Conservation (phyloP, 2,329 filamentous ascomycete species). For the Plenodomus biglobosus region DNA sequence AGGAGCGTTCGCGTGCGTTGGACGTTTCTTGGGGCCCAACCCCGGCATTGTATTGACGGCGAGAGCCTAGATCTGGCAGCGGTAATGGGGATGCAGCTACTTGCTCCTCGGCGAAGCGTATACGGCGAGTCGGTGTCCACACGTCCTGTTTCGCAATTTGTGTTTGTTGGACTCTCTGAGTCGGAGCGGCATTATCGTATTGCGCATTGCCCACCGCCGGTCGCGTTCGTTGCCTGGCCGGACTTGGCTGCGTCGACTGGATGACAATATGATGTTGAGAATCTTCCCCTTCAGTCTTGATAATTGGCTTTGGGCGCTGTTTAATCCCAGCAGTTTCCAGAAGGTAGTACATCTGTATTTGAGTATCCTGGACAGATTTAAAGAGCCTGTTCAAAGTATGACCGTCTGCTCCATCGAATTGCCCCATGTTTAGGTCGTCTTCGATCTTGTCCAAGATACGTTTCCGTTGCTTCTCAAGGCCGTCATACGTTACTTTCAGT, state of each 20-base stretch:
- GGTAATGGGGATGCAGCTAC: conserved; percentile 17
- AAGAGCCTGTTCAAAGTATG: conserved; percentile 28
- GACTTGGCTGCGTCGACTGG: conserved; percentile 36
- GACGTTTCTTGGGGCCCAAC: background rate
- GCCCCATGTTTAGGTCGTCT: conserved; percentile 31
- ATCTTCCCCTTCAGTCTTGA: conserved; percentile 12
- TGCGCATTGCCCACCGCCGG: conserved; percentile 4
- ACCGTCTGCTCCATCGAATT: conserved; percentile 29
- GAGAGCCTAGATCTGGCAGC: conserved; percentile 7
- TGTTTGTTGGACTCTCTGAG: conserved; percentile 39
- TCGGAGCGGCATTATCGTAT: conserved; percentile 31
- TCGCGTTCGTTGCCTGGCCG: conserved; percentile 17
- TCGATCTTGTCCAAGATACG: conserved; percentile 33
- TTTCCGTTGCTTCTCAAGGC: conserved; percentile 20
- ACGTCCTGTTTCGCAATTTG: conserved; percentile 27
- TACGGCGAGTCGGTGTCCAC: conserved; percentile 31
- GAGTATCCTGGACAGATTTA: conserved; percentile 30
- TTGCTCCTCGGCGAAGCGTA: conserved; percentile 28
- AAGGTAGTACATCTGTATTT: conserved; percentile 32
- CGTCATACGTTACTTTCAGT: conserved; percentile 23
- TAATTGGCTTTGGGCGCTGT: conserved; percentile 11
- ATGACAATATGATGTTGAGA: conserved; percentile 28
- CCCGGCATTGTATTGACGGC: background rate
- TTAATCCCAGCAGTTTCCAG: conserved; percentile 31
- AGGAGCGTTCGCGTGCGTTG: conserved; percentile 11